Conservation (phyloP, 805 yeast species). For the Ogataea polymorpha region DNA sequence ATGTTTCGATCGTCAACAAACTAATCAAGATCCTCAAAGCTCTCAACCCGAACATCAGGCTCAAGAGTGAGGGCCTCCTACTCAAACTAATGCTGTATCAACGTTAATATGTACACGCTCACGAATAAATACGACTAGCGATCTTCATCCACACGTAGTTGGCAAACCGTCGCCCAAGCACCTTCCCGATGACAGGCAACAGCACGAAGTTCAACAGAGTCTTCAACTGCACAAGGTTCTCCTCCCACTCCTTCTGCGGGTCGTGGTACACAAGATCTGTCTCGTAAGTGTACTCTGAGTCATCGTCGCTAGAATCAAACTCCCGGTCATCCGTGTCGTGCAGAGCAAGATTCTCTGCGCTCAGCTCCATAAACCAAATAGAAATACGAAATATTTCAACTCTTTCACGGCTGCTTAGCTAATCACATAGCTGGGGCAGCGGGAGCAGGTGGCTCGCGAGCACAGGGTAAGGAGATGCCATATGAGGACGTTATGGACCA, state of each 20-base stretch:
- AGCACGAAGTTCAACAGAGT: constrained; percentile 57
- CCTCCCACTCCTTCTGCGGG: constrained; percentile 75
- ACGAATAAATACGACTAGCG: constrained; percentile 21
- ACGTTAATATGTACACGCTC: constrained; percentile 6
- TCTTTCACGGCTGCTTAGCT: not conserved
- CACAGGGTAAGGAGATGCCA: no score
- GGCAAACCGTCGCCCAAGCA: constrained; percentile 61
- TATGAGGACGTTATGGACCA: no score
- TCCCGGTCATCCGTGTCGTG: constrained; percentile 13
- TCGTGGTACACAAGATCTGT: constrained; percentile 29
- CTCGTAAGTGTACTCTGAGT: constrained; percentile 31
- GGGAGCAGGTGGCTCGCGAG: no score
- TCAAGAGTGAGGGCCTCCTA: constrained; percentile 17
- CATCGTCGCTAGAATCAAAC: constrained; percentile 16
- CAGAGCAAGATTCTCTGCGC: constrained; percentile 8
- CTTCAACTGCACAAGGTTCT: constrained; percentile 55
- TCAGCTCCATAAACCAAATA: constrained; percentile 5
- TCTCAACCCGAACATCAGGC: constrained; percentile 18
- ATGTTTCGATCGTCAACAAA: constrained; percentile 30
- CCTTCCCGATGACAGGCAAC: constrained; percentile 65
- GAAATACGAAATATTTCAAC: not conserved
- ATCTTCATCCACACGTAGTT: constrained; percentile 33
- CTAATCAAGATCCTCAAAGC: constrained; percentile 26
- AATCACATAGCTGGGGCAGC: not conserved
- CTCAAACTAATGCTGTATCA: constrained; percentile 14